Percentiles rank a stretch among this genome's conserved stretches.
These are phyloP conservation scores for Colletotrichum noveboracense DNA, from an alignment of 2,329 filamentous ascomycete genomes.

Conservation along the genomic window DNA sequence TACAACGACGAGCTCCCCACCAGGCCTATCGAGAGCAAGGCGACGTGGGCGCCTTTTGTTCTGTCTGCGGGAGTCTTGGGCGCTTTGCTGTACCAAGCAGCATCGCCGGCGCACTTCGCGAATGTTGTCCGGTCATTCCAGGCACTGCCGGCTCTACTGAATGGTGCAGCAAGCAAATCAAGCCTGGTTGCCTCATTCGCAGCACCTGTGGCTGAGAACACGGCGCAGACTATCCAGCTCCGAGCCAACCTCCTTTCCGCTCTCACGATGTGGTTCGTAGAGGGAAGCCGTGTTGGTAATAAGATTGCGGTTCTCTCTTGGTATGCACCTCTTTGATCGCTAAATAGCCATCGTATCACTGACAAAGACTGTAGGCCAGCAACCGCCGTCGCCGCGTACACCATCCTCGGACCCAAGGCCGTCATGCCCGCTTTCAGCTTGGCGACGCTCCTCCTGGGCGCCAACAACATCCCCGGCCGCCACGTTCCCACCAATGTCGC, in stretches of 20 bases:
- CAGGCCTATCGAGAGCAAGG: neutral
- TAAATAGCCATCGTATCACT: no score
- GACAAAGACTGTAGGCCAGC: neutral
- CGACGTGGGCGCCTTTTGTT: neutral
- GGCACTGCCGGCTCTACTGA: neutral
- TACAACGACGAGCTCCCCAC: neutral
- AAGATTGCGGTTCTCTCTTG: neutral
- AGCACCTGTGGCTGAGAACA: neutral
- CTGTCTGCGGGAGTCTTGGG: neutral
- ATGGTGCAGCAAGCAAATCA: neutral
- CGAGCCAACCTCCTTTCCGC: neutral
- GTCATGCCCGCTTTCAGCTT: neutral
- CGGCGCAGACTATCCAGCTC: neutral
- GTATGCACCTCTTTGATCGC: no score
- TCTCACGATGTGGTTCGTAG: neutral
- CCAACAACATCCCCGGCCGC: neutral
- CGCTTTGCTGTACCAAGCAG: neutral
- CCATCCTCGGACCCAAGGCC: neutral
- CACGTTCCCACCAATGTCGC: neutral
- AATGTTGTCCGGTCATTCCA: neutral
- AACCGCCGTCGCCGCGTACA: neutral
- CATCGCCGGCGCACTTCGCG: neutral
- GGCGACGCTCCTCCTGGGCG: neutral
- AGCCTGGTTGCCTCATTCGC: neutral
- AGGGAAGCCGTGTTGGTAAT: neutral